A percentile compares a stretch with the other conserved stretches of the same genome.
Conservation (phyloP, 2,329 filamentous ascomycete species). For the Leptographium wingfieldii region DNA sequence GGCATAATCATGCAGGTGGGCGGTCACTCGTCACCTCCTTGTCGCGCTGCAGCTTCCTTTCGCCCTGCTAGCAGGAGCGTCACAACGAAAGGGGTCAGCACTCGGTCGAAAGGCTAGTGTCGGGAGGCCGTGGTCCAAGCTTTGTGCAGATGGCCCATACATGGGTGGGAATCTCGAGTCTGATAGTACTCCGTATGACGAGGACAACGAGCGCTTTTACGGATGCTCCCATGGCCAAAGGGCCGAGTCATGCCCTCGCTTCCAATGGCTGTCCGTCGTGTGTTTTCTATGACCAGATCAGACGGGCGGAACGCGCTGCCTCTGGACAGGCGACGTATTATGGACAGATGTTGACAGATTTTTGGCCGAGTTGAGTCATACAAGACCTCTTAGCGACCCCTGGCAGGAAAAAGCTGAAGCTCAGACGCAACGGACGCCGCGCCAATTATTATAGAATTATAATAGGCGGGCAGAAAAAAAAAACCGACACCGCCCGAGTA, state of each 20-base stretch:
- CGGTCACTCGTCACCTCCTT: not conserved
- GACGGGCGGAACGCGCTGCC: too few relatives aligned
- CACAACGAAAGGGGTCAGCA: not conserved
- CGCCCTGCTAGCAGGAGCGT: not conserved
- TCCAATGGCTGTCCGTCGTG: too few relatives aligned
- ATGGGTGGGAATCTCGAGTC: not conserved
- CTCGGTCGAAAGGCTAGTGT: not conserved
- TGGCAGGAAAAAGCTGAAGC: not conserved
- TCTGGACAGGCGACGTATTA: too few relatives aligned
- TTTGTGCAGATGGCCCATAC: not conserved
- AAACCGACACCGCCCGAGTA: not conserved
- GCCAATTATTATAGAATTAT: not conserved
- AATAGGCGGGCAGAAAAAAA: not conserved
- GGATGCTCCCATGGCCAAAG: too few relatives aligned
- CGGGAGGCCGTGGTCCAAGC: not conserved
- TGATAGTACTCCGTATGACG: too few relatives aligned
- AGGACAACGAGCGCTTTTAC: too few relatives aligned
- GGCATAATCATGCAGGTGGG: not conserved
- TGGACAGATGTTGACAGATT: too few relatives aligned
- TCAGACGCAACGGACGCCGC: not conserved
- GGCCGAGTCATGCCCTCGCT: too few relatives aligned
- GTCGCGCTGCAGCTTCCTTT: not conserved
- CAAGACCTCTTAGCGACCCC: not conserved
- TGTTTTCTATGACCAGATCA: too few relatives aligned
- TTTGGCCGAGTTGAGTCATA: not conserved